These are phyloP conservation scores for Nymphaea colorata DNA, from an alignment of 164 flowering plant species.

Conservation along the genomic window DNA sequence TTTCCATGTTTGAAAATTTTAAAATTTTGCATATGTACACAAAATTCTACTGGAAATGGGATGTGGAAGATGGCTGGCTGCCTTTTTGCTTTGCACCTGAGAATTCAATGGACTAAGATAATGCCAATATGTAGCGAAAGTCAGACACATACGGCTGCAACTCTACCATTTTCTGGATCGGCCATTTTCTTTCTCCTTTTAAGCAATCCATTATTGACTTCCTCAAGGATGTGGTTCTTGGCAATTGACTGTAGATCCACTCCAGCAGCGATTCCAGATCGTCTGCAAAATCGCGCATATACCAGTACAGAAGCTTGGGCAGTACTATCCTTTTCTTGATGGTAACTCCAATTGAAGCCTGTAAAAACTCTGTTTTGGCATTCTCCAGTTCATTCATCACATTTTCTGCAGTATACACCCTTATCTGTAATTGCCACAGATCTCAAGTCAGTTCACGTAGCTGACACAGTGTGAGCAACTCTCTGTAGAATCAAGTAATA, in stretches of 20 bases:
- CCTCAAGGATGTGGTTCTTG: slow-evolving; percentile 48
- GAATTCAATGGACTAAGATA: neutral
- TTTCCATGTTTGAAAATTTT: no score
- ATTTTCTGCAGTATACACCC: slow-evolving; percentile 65
- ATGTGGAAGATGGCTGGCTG: no score
- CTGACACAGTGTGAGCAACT: no score
- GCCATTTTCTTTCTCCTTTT: slow-evolving; percentile 33
- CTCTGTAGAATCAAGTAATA: no score
- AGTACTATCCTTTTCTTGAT: slow-evolving; percentile 67
- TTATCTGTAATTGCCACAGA: slow-evolving; percentile 32
- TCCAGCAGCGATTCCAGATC: slow-evolving; percentile 69
- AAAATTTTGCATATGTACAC: no score
- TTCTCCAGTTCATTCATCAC: slow-evolving; percentile 62
- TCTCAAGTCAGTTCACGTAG: neutral
- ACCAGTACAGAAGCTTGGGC: slow-evolving; percentile 90
- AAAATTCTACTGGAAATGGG: no score
- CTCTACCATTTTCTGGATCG: slow-evolving; percentile 39
- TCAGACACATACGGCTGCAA: slow-evolving; percentile 67
- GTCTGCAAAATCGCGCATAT: slow-evolving; percentile 85
- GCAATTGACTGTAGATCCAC: slow-evolving; percentile 93
- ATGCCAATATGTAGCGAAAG: slow-evolving; percentile 60
- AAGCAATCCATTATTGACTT: slow-evolving; percentile 63
- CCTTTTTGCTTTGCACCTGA: no score
- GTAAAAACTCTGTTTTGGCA: slow-evolving; percentile 77
- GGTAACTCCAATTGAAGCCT: slow-evolving; percentile 72